Base-by-base conservation (phyloP, 305 asterid genomes). In the Nicotiana rustica region DNA sequence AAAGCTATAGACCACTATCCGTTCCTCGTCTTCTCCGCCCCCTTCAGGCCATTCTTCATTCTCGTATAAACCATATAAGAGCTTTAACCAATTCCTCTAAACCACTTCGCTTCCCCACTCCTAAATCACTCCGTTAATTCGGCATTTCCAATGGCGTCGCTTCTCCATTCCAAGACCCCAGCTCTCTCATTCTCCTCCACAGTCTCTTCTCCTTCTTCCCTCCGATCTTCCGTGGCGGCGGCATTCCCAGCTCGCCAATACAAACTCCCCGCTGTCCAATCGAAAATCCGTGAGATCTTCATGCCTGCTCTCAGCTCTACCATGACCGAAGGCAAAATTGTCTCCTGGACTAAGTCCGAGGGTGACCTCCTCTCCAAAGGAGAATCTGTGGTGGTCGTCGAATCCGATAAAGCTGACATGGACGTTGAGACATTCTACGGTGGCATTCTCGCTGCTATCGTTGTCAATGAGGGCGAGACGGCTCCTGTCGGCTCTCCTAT, bases 351-450 rank as follows among this genome's bases (percentile, higher is more conserved):
- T 25, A 25, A 25, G 29, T 25, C 29, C 29, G 29, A 25, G 29
- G 29, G 41, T 66, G 99, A 96, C 68, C 87, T 86, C 5, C 57
- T 96, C 31, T 88, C 98, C 81, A 96, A 96, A 77, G 99, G 99
- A 60, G 98, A 96, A 75, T 52, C 99, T 49, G 98, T 94, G 12
- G 99, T 94, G 59, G 99, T 96, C 8, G 98, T 96, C 3, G 99
- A 95, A 57, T 95, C 99, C 21, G 98, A 95, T 52, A 94, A 95
- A 44, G 99, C 99, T 31, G 98, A 95, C 75, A 95, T 95, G 99
- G 99, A 95, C 76, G 99, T 95, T 2, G 99, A 95, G 81, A 92
- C 98, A 0, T 96, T 96, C 83, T 89, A 96, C 84, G 97, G 89
- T 79, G 99, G 99, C 0, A 92, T 92, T 3, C 73, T 96, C 3